Evolutionary conservation across 2,329 filamentous ascomycete species (phyloP).

Genomic region (Alternaria brassicicola): DNA sequence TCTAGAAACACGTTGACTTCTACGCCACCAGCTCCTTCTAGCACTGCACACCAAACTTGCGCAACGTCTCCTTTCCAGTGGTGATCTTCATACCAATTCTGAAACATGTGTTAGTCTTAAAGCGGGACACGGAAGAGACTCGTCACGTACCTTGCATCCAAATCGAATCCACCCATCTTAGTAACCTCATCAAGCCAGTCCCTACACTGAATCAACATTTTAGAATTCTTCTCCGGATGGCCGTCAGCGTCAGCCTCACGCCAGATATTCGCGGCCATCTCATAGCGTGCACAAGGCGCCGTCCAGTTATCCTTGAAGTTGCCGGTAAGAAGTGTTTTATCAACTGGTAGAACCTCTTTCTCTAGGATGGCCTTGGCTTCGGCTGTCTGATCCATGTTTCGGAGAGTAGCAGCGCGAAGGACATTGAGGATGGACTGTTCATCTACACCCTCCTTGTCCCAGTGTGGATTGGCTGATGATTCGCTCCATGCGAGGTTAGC

Average conservation of each 20-base stretch:
- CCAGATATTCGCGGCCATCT: slow-evolving; percentile 84
- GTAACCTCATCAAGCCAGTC: slow-evolving; percentile 70
- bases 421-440: slow-evolving; percentile 70
- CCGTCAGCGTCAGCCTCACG: slow-evolving; percentile 60
- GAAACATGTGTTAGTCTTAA: slow-evolving; percentile 7
- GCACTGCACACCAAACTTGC: slow-evolving; percentile 37
- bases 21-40: background rate
- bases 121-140: background rate
- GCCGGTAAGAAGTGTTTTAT: slow-evolving; percentile 62
- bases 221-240: slow-evolving; percentile 39
- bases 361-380: slow-evolving; percentile 71
- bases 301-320: slow-evolving; percentile 71
- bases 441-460: slow-evolving; percentile 61
- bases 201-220: slow-evolving; percentile 66
- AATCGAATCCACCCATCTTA: slow-evolving; percentile 72
- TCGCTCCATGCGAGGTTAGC: slow-evolving; percentile 72
- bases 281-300: slow-evolving; percentile 78
- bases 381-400: slow-evolving; percentile 65
- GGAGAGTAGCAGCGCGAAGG: slow-evolving; percentile 68
- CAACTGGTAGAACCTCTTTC: slow-evolving; percentile 66
- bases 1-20: background rate
- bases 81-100: slow-evolving; percentile 73
- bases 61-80: slow-evolving; percentile 70
- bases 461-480: slow-evolving; percentile 53
- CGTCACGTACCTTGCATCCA: slow-evolving; percentile 66